A percentile compares a stretch with the other conserved stretches of the same genome.
These are phyloP conservation scores for Cystobasidium sp. DNA, from an alignment of 1,284 basidiomycete species.

Conservation along the genomic window DNA sequence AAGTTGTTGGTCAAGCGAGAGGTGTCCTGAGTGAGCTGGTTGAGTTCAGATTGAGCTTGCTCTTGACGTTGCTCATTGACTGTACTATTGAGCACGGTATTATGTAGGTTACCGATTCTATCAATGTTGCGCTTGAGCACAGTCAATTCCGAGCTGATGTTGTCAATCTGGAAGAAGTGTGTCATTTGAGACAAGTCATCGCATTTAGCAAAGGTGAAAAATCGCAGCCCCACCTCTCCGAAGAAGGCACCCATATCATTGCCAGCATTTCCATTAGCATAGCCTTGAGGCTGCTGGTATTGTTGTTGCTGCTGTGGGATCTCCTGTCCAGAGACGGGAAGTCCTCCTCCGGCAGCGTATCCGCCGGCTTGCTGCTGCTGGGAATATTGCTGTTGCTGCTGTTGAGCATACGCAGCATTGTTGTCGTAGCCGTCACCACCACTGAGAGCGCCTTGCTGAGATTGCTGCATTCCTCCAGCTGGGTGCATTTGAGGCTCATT, in stretches of 20 bases:
- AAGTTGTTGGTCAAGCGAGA: constrained; percentile 51
- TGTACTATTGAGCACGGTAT: constrained; percentile 51
- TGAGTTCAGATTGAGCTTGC: constrained; percentile 46
- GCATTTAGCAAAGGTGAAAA: too few species aligned
- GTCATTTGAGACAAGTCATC: constrained; percentile 1
- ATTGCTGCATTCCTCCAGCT: constrained; percentile 14
- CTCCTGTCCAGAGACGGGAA: not conserved
- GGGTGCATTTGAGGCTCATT: constrained; percentile 16
- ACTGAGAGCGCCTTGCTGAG: constrained; percentile 11
- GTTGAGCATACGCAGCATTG: constrained; percentile 8
- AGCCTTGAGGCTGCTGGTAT: not conserved
- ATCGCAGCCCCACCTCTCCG: constrained; percentile 28
- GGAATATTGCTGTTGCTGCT: constrained; percentile 17
- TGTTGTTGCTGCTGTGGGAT: constrained; percentile 2
- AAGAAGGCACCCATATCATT: constrained; percentile 36
- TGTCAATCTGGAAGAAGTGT: constrained; percentile 47
- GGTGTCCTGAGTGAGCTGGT: constrained; percentile 49
- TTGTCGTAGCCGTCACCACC: not conserved
- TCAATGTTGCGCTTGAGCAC: constrained; percentile 51
- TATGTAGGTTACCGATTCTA: constrained; percentile 50
- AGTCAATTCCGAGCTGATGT: constrained; percentile 51
- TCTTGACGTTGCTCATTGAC: constrained; percentile 50
- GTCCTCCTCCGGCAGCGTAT: not conserved
- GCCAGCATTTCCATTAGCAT: constrained; percentile 10
- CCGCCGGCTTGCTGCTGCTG: constrained; percentile 9